Conservation (phyloP, 768 basidiomycete species). For the Cubamyces lactineus region DNA sequence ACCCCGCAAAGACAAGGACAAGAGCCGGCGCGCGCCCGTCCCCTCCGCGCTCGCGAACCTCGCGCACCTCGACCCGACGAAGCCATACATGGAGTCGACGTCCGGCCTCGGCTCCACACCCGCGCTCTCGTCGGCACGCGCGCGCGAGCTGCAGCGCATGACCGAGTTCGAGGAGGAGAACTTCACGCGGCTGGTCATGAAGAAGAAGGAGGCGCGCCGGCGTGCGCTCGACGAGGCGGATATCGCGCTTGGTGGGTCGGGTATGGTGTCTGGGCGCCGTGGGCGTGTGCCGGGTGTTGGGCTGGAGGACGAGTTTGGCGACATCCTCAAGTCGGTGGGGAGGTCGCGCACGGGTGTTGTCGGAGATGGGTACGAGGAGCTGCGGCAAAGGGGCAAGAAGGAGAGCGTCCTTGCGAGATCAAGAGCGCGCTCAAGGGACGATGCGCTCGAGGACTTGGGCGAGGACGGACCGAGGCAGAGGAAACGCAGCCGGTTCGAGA, state of each 20-base stretch:
- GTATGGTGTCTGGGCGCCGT: constrained; percentile 46
- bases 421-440: constrained; percentile 41
- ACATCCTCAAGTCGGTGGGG: constrained; percentile 68
- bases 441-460: constrained; percentile 32
- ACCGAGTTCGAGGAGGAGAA: constrained; percentile 94
- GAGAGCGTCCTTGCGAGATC: constrained; percentile 62
- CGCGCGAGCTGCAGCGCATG: constrained; percentile 77
- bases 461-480: constrained; percentile 38
- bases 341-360: constrained; percentile 44
- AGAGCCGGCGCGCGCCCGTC: constrained; percentile 54
- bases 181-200: constrained; percentile 88
- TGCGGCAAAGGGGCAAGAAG: constrained; percentile 71
- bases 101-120: constrained; percentile 71
- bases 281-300: constrained; percentile 67
- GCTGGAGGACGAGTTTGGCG: constrained; percentile 83
- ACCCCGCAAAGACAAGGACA: constrained; percentile 49
- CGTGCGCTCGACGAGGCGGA: constrained; percentile 83
- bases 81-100: constrained; percentile 72
- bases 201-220: constrained; percentile 79
- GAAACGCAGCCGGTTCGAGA: constrained; percentile 49
- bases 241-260: constrained; percentile 79
- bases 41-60: constrained; percentile 67
- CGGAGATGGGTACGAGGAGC: constrained; percentile 81
- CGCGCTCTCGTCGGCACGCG: constrained; percentile 65
- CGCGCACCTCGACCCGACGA: constrained; percentile 52